Base-by-base conservation (phyloP, 768 basidiomycete species). In the Pulveroboletus ravenelii region DNA sequence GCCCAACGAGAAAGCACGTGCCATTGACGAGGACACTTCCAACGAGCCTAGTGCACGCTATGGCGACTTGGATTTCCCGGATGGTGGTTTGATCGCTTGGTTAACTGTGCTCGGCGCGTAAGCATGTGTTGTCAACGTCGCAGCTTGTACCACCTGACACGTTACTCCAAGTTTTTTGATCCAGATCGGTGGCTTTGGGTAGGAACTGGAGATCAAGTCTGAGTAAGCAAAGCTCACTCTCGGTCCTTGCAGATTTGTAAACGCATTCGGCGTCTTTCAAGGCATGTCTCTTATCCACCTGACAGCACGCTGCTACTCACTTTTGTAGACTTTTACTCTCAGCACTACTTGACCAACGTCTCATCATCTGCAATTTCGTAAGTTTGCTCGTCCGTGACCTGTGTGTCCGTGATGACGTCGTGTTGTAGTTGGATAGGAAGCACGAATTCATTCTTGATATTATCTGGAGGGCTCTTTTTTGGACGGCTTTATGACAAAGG, bases 401-500 rank as follows among this genome's bases (percentile, higher is more conserved):
- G 15, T n/a, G 32, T 32, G 35, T 13, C 10, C 37, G 32, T 47
- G 27, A 52, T n/a, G 8, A 23, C 37, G 6, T n/a, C 15, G 10
- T 20, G 1, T 44, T 44, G 32, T 49, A 72, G 69, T 6, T 74
- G 70, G 70, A 74, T 82, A 54, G 80, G 79, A 23, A 77, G 78
- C 43, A 66, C 73, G 5, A 76, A 79, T 48, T 56, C 78, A 2
- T 71, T 76, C 41, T 57, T 80, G 14, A 59, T 73, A 6, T 55
- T 79, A 17, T 70, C 73, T 0, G 67, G 69, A 32, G 78, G 78
- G 1, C 61, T 79, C 27, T 56, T 79, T 39, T 69, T 74, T 15
- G 80, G 80, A 4, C 70, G 72, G n/a, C 68, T 74, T 5, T 76
- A 76, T 54, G 81, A 81, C 47, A 68, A 62, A 10, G 81, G 80